Evolutionary conservation across 2,329 filamentous ascomycete species (phyloP).

Genomic region (Lizonia empirigonia): DNA sequence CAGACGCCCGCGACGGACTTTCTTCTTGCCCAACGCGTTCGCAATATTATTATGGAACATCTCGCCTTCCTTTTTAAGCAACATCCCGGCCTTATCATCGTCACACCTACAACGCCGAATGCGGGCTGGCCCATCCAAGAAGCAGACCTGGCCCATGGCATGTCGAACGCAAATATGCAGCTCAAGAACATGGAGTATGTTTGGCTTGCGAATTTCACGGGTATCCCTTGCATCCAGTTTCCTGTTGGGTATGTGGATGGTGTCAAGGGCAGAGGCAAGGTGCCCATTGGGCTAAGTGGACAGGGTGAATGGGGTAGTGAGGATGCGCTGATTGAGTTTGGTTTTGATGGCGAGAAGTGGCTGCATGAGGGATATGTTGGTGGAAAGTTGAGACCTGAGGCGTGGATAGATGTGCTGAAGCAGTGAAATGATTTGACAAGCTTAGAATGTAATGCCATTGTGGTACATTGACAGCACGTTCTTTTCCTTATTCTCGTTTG

Average conservation of each 20-base stretch:
- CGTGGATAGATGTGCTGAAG: conserved; percentile 50
- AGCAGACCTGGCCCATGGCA: conserved; percentile 65
- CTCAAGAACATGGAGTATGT: conserved; percentile 85
- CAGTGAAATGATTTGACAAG: too few relatives aligned
- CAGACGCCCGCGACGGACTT: conserved; percentile 72
- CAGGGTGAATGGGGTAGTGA: conserved; percentile 62
- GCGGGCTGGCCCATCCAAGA: conserved; percentile 76
- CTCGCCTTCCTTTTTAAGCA: conserved; percentile 71
- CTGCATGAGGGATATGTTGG: conserved; percentile 48
- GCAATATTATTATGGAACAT: conserved; percentile 79
- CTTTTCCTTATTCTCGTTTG: too few relatives aligned
- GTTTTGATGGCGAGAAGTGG: conserved; percentile 57
- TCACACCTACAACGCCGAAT: conserved; percentile 78
- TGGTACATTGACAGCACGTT: too few relatives aligned
- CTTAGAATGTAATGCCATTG: too few relatives aligned
- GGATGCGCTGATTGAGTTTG: conserved; percentile 59
- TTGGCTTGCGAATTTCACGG: conserved; percentile 82
- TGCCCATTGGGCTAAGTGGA: conserved; percentile 61
- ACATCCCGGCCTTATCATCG: conserved; percentile 76
- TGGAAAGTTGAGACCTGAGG: conserved; percentile 44
- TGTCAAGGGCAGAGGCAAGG: conserved; percentile 54
- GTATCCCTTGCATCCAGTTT: conserved; percentile 74
- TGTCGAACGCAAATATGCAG: conserved; percentile 73
- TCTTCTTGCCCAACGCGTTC: conserved; percentile 73
- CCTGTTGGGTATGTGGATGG: conserved; percentile 75